Evolutionary conservation across 441 rosid species (phyloP).

Genomic region (Mallotus repandus): DNA sequence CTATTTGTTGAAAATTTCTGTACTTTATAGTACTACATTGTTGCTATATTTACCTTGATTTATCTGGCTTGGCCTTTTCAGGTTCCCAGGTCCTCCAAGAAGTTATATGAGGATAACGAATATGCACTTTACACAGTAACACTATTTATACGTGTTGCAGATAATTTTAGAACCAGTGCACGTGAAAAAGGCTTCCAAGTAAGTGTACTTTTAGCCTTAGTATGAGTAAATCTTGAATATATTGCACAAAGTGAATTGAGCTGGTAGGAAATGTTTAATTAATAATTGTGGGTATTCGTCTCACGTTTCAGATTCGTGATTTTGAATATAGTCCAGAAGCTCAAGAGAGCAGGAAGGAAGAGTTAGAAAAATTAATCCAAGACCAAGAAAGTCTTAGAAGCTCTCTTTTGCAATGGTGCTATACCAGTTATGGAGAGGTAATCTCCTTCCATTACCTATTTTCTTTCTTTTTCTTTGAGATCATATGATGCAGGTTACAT

Average conservation of each 20-base stretch:
- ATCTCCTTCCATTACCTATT: background rate
- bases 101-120: slow-evolving; percentile 90
- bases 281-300: slow-evolving; percentile 13
- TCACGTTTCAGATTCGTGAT: slow-evolving; percentile 71
- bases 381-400: slow-evolving; percentile 83
- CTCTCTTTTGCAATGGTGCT: slow-evolving; percentile 98
- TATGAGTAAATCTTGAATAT: background rate
- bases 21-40: background rate
- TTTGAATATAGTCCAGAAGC: slow-evolving; percentile 90
- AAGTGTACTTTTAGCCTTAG: slow-evolving; percentile 32
- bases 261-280: slow-evolving; percentile 10
- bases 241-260: background rate
- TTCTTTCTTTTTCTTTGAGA: background rate
- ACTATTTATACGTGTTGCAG: slow-evolving; percentile 86
- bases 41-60: slow-evolving; percentile 4
- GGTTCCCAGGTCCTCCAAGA: slow-evolving; percentile 96
- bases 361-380: slow-evolving; percentile 66
- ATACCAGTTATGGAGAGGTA: slow-evolving; percentile 98
- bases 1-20: slow-evolving; percentile 4
- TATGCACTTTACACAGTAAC: slow-evolving; percentile 91
- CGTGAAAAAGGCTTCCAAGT: slow-evolving; percentile 94
- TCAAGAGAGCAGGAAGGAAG: slow-evolving; percentile 82
- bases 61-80: slow-evolving; percentile 31
- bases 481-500: background rate
- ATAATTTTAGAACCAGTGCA: slow-evolving; percentile 71